Evolutionary conservation across 225 moss, liverwort and hornwort species (phyloP), one percentile per base, ranked within the genome.

Genomic region (Marchantia polymorpha): DNA sequence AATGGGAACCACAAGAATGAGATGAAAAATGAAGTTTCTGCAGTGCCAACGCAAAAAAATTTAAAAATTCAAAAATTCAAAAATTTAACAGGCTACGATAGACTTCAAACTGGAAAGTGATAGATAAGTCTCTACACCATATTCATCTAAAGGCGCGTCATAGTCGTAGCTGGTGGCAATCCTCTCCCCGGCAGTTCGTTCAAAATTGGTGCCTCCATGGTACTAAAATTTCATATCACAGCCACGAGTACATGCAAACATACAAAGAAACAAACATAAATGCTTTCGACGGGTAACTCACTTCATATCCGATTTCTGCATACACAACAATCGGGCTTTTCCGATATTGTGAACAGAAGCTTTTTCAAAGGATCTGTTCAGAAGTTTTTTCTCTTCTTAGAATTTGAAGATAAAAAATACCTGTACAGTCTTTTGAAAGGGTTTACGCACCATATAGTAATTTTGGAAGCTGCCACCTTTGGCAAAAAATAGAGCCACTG

Each of bases 151-250:
- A 31, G 96, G 96, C 67, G 90, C 96, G 86, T 96, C 85, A 72
- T 96, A 96, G 80, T 92, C 96, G 76, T 96, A 96, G 87, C 87
- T 96, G 71, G 96, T 94, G 27, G 90, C 92, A 69, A 94, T 83
- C 79, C 84, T 83, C 81, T 93, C 91, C 74, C 89, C 92, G 74
- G 92, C 89, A 39, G 91, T 91, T 23, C 96, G 90, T 79, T 86
- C 96, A 86, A 96, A 94, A 80, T 94, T 96, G 74, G 96, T 93
- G 73, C 96, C 94, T 86, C 96, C 96, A 51, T 96, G 94, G 74
- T 96, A 96, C 96, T 96, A 90, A 72, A 69, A 73, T 67, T 10
- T 7, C 7, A 39, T 8, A 6, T 1, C 15, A 47, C 75, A 85
- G 12, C 73, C 73, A 25, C 27, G 15, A 52, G 19, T 52, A 11